Conservation (phyloP, 1,284 basidiomycete genomes). For the Cryptococcus amylolentus region DNA sequence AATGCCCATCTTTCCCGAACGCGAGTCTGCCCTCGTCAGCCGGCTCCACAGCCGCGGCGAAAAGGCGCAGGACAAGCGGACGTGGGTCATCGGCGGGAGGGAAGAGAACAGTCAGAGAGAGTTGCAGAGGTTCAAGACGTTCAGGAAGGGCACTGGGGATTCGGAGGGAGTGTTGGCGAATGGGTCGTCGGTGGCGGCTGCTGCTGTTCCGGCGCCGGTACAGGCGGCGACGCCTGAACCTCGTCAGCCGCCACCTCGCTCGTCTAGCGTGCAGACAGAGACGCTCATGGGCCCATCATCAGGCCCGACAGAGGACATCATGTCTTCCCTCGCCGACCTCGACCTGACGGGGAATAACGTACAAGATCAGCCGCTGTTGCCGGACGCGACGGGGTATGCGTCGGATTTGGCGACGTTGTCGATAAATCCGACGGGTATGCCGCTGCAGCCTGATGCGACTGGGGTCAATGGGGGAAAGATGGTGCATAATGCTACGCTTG, state of each 20-base stretch:
- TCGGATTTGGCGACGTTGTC: constrained; percentile 9
- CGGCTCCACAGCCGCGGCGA: constrained; percentile 83
- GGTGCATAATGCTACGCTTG: constrained; percentile 35
- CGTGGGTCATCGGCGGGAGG: constrained; percentile 92
- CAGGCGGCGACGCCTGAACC: not conserved
- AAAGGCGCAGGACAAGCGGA: constrained; percentile 87
- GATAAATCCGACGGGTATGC: not conserved
- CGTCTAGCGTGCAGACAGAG: constrained; percentile 18
- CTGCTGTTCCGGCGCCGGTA: constrained; percentile 1
- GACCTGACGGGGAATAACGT: constrained; percentile 59
- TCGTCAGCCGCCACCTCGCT: constrained; percentile 10
- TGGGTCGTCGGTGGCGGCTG: constrained; percentile 3
- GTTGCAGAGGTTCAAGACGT: constrained; percentile 56
- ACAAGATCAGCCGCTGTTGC: constrained; percentile 35
- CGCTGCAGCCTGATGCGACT: constrained; percentile 1
- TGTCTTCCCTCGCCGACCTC: constrained; percentile 75
- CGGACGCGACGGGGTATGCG: constrained; percentile 3
- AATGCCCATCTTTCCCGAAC: constrained; percentile 97
- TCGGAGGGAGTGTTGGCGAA: constrained; percentile 35
- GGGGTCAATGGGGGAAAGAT: constrained; percentile 6
- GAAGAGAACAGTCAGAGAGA: constrained; percentile 77
- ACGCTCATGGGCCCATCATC: constrained; percentile 43
- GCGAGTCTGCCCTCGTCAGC: constrained; percentile 82
- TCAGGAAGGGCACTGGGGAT: constrained; percentile 46
- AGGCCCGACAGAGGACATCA: constrained; percentile 57